phyloP scores from a whole-genome alignment of 306 rosid species.

The Oxytropis ochrocephala region DNA sequence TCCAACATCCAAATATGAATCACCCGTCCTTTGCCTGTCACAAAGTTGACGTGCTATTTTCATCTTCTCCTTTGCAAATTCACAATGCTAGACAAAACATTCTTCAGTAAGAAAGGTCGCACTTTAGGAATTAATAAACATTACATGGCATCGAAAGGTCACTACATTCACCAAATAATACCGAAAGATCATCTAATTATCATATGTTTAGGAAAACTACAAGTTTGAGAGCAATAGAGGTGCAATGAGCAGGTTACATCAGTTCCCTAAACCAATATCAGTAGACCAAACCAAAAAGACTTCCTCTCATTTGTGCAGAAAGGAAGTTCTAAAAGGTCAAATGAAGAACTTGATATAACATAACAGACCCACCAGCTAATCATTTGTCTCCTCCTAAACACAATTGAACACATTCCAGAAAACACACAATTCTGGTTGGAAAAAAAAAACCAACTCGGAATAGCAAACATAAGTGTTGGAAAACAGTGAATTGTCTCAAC shows the following conservation, averaged over 20 bases:
- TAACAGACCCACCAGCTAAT: not conserved
- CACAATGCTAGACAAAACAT: slow-evolving; percentile 49
- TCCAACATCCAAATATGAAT: slow-evolving; percentile 63
- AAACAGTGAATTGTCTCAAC: not conserved
- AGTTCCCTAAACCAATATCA: not conserved
- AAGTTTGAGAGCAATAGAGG: not conserved
- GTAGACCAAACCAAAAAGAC: not conserved
- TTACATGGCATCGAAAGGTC: slow-evolving; percentile 16
- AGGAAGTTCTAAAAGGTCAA: not conserved
- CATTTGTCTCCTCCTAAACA: not conserved
- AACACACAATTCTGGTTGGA: not conserved
- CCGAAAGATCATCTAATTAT: not conserved
- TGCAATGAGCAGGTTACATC: not conserved
- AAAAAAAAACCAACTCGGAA: not conserved
- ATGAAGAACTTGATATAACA: not conserved
- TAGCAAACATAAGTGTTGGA: not conserved
- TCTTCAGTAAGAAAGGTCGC: slow-evolving; percentile 20
- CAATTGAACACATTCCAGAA: not conserved
- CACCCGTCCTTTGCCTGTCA: slow-evolving; percentile 72
- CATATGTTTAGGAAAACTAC: not conserved
- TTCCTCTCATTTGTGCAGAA: not conserved
- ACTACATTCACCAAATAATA: slow-evolving; percentile 10
- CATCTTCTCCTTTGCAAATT: slow-evolving; percentile 78
- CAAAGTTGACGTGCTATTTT: slow-evolving; percentile 54
- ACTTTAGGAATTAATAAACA: slow-evolving; percentile 4